Evolutionary conservation across 257 asterid genomes (phyloP).

Genomic region (Solanum chilense): DNA sequence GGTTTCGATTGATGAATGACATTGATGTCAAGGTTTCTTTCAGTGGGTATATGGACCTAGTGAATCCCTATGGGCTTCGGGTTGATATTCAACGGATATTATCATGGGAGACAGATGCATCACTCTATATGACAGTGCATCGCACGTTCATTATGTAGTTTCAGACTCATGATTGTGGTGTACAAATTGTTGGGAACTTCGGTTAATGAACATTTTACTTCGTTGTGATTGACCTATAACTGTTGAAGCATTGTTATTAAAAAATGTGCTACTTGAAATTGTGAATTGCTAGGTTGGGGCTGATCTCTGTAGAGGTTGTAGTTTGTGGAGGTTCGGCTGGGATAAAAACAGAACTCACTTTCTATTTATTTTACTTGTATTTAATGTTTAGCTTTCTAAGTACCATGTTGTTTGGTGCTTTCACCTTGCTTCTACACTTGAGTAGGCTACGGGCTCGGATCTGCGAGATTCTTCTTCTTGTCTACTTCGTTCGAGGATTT

Average conservation of each 20-base stretch:
- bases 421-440: not conserved
- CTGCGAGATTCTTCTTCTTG: not conserved
- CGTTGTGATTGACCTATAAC: not conserved
- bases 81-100: not conserved
- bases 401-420: not conserved
- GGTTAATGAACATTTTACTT: not conserved
- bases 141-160: not conserved
- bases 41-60: not conserved
- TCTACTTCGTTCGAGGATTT: not conserved
- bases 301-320: not conserved
- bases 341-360: not conserved
- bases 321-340: not conserved
- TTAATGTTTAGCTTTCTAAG: not conserved
- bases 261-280: not conserved
- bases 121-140: not conserved
- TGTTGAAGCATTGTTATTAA: not conserved
- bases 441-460: not conserved
- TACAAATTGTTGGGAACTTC: not conserved
- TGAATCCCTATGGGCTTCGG: too few relatives aligned
- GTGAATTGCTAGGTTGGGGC: not conserved
- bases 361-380: not conserved
- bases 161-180: not conserved
- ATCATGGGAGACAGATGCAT: not conserved
- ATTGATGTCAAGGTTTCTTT: not conserved
- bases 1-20: not conserved